Conservation (phyloP, 2,329 filamentous ascomycete species). For the Microdochium paspali region DNA sequence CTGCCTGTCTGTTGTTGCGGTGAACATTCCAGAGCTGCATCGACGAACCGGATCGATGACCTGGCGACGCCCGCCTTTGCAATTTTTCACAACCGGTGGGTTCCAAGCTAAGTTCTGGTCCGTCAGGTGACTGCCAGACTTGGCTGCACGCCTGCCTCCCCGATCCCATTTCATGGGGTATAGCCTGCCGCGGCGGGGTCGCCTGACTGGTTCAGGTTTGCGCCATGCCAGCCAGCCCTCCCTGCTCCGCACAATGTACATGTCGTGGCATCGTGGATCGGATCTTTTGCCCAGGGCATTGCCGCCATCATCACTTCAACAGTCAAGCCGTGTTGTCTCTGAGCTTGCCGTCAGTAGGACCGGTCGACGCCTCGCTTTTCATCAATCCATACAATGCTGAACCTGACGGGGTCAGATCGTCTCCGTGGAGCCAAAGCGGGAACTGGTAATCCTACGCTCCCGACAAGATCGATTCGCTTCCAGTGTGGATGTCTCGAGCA, state of each 20-base stretch:
- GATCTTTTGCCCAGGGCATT: too few relatives aligned
- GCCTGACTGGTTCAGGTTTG: neutral
- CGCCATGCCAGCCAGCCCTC: neutral
- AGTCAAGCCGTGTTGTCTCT: too few relatives aligned
- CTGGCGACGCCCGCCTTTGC: neutral
- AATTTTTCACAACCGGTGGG: neutral
- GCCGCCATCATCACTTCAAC: too few relatives aligned
- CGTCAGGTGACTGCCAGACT: neutral
- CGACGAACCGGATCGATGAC: neutral
- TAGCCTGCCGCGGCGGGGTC: neutral
- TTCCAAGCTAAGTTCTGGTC: too few relatives aligned
- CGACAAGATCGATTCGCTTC: neutral
- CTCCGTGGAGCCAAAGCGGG: neutral
- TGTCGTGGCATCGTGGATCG: too few relatives aligned
- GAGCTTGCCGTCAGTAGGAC: too few relatives aligned
- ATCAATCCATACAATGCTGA: too few relatives aligned
- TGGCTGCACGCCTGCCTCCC: neutral
- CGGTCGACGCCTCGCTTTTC: too few relatives aligned
- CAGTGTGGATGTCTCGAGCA: neutral
- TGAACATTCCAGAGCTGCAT: neutral
- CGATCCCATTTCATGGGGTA: neutral
- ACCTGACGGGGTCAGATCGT: neutral
- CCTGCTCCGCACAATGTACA: too few relatives aligned
- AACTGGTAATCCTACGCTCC: too few relatives aligned
- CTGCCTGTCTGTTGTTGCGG: neutral